phyloP scores from a whole-genome alignment of 1,139 yeast genomes.

The Protomyces inouyei region DNA sequence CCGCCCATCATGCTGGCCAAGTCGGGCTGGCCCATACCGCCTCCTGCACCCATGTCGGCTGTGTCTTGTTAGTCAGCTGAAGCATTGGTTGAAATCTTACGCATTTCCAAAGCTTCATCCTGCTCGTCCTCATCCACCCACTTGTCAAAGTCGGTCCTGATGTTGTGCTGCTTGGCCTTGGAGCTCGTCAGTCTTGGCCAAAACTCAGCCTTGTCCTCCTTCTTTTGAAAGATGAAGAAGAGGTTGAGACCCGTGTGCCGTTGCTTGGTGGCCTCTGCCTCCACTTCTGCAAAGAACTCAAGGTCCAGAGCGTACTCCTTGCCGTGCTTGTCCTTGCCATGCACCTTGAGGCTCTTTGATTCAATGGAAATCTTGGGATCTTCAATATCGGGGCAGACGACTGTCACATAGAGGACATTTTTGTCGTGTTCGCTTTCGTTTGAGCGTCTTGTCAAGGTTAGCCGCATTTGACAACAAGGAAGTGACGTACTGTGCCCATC shows the following conservation, averaged over 20 bases:
- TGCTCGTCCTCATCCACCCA: slow-evolving; percentile 98
- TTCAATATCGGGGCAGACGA: slow-evolving; percentile 66
- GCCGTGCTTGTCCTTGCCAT: slow-evolving; percentile 51
- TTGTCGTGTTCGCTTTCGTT: slow-evolving; percentile 62
- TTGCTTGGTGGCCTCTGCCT: slow-evolving; percentile 48
- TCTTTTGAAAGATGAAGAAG: slow-evolving; percentile 66
- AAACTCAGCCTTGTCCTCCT: slow-evolving; percentile 61
- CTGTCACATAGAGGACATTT: slow-evolving; percentile 69
- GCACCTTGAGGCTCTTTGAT: slow-evolving; percentile 52
- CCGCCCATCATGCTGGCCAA: slow-evolving; percentile 29
- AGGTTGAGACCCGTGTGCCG: slow-evolving; percentile 69
- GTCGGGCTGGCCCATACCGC: slow-evolving; percentile 38
- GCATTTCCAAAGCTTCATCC: slow-evolving; percentile 44
- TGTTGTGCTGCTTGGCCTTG: slow-evolving; percentile 62
- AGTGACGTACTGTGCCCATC: slow-evolving; percentile 18
- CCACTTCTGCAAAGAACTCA: slow-evolving; percentile 48
- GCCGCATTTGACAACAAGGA: neutral
- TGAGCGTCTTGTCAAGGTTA: slow-evolving; percentile 63
- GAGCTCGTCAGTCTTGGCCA: slow-evolving; percentile 90
- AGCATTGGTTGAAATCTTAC: slow-evolving; percentile 24
- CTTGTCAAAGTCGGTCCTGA: slow-evolving; percentile 89
- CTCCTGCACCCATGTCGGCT: slow-evolving; percentile 37
- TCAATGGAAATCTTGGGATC: slow-evolving; percentile 61
- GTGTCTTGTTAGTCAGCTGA: slow-evolving; percentile 6
- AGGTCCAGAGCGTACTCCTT: slow-evolving; percentile 34